Conservation (phyloP, 371 early-diverging fungal species). For the Hamiltosporidium tvaerminnensis region DNA sequence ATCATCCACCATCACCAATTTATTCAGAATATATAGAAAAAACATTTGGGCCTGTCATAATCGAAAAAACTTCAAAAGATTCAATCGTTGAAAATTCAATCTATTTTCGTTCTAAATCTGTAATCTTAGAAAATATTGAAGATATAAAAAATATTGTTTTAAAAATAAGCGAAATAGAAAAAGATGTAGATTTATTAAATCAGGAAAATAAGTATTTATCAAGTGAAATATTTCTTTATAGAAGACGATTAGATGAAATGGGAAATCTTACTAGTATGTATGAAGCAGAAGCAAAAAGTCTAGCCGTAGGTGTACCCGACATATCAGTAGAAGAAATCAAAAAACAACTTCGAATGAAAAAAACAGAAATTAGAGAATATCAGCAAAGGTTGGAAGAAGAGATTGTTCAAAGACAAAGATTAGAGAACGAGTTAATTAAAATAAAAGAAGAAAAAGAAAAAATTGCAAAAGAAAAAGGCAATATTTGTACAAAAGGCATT, state of each 20-base stretch:
- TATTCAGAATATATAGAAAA: too few relatives aligned
- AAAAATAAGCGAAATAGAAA: slow-evolving; percentile 8
- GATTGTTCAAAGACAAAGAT: slow-evolving; percentile 9
- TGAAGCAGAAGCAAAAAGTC: background rate
- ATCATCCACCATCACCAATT: too few relatives aligned
- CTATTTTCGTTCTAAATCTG: too few relatives aligned
- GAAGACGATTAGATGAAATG: background rate
- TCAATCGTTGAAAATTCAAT: too few relatives aligned
- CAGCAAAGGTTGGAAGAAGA: slow-evolving; percentile 38
- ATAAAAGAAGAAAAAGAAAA: slow-evolving; percentile 11
- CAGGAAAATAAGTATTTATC: slow-evolving; percentile 5
- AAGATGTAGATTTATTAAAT: background rate
- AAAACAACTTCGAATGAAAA: slow-evolving; percentile 29
- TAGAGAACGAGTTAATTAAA: slow-evolving; percentile 30
- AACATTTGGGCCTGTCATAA: too few relatives aligned
- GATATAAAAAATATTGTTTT: too few relatives aligned
- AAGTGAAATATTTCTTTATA: too few relatives aligned
- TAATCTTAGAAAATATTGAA: too few relatives aligned
- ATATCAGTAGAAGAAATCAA: slow-evolving; percentile 19
- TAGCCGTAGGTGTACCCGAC: background rate
- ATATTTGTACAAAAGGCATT: too few relatives aligned
- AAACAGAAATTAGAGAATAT: slow-evolving; percentile 36
- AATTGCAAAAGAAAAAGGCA: background rate
- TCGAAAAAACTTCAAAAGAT: too few relatives aligned
- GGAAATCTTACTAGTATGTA: background rate